Evolutionary conservation across 106 monocot genomes (phyloP).

Genomic region (Dactylorhiza incarnata): DNA sequence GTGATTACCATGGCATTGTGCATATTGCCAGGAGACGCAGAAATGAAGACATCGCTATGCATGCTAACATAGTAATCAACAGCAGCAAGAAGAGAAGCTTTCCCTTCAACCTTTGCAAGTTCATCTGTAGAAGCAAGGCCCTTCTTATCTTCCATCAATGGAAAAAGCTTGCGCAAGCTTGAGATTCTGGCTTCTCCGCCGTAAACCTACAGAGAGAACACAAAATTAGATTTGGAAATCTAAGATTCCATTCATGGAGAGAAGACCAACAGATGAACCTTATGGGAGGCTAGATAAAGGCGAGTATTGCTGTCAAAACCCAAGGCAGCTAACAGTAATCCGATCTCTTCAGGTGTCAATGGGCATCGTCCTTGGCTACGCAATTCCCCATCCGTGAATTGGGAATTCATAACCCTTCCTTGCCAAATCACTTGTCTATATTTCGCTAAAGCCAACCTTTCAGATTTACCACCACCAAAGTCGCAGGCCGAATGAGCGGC

Average conservation of each 20-base stretch:
- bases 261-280: conserved; percentile 28
- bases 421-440: conserved; percentile 96
- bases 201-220: conserved; percentile 37
- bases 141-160: conserved; percentile 93
- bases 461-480: conserved; percentile 94
- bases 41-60: conserved; percentile 84
- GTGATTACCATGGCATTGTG: conserved; percentile 80
- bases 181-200: conserved; percentile 87
- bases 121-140: conserved; percentile 70
- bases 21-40: conserved; percentile 96
- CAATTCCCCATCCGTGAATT: conserved; percentile 83
- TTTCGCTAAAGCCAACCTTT: conserved; percentile 77
- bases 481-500: conserved; percentile 97
- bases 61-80: conserved; percentile 93
- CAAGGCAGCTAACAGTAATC: conserved; percentile 72
- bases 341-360: conserved; percentile 89
- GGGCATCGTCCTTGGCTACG: conserved; percentile 81
- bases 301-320: conserved; percentile 80
- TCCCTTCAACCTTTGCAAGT: conserved; percentile 68
- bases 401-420: conserved; percentile 85
- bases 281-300: conserved; percentile 93
- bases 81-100: conserved; percentile 89
- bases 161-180: conserved; percentile 74
- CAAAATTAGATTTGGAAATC: background rate
- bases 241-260: background rate